phyloP scores from a whole-genome alignment of 78 protist species.

The Dictyostelium citrinum region DNA sequence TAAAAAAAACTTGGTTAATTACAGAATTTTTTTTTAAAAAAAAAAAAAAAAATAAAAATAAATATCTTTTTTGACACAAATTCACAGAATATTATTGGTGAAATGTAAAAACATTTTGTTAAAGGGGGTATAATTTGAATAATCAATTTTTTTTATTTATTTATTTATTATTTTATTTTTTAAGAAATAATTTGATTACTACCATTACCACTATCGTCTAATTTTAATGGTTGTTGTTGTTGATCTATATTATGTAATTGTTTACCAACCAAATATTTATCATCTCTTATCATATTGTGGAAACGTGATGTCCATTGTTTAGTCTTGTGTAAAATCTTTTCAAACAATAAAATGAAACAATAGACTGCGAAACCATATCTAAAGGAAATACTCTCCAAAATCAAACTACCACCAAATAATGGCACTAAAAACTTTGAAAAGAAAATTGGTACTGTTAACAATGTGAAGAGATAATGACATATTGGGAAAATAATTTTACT shows the following conservation, averaged over 20 bases:
- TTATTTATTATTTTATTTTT: background rate
- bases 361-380: constrained; percentile 42
- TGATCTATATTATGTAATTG: constrained; percentile 62
- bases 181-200: background rate
- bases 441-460: constrained; percentile 52
- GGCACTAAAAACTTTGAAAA: constrained; percentile 40
- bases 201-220: background rate
- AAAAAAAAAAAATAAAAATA: too few species aligned
- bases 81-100: background rate
- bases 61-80: too few species aligned
- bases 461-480: constrained; percentile 11
- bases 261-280: constrained; percentile 57
- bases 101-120: background rate
- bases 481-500: constrained; percentile 53
- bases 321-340: background rate
- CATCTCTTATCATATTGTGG: constrained; percentile 45
- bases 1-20: too few species aligned
- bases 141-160: background rate
- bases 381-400: constrained; percentile 14
- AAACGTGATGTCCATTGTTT: background rate
- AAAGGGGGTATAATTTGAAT: background rate
- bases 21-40: too few species aligned
- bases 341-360: background rate
- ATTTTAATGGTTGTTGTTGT: background rate
- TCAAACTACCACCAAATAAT: constrained; percentile 50